Percentiles rank a stretch among this genome's conserved stretches.
phyloP scores from a whole-genome alignment of 148 eudicot genomes.

The Cornus suecica region DNA sequence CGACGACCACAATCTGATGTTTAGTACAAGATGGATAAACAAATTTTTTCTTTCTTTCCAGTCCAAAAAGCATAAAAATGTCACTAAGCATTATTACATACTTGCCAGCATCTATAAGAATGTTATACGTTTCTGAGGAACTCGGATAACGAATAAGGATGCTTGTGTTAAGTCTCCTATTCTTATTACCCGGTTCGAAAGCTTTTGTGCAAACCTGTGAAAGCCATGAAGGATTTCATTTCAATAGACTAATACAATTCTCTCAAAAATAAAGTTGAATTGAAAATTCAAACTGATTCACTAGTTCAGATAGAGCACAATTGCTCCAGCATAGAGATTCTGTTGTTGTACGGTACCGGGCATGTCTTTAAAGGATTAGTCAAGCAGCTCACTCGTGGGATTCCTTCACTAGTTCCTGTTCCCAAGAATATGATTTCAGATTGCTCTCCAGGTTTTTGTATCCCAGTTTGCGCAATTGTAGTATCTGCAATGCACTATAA shows the following conservation, averaged over 20 bases:
- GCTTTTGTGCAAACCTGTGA: slow-evolving; percentile 86
- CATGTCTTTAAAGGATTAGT: slow-evolving; percentile 74
- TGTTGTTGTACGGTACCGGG: slow-evolving; percentile 60
- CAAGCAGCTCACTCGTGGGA: slow-evolving; percentile 98
- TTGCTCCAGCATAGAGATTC: slow-evolving; percentile 8
- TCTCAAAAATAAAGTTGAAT: neutral
- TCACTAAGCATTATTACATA: slow-evolving; percentile 32
- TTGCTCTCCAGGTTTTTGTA: slow-evolving; percentile 29
- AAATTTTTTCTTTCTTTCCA: neutral
- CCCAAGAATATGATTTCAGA: slow-evolving; percentile 90
- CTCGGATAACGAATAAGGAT: slow-evolving; percentile 57
- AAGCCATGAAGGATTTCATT: slow-evolving; percentile 15
- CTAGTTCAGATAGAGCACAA: neutral
- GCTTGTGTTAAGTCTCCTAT: slow-evolving; percentile 92
- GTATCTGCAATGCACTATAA: slow-evolving; percentile 36
- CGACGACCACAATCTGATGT: neutral
- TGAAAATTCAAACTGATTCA: neutral
- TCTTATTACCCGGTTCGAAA: slow-evolving; percentile 64
- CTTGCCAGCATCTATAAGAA: slow-evolving; percentile 98
- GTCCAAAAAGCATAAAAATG: neutral
- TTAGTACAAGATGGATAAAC: neutral
- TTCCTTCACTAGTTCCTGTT: slow-evolving; percentile 99
- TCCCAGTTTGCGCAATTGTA: slow-evolving; percentile 25
- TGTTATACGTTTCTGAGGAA: slow-evolving; percentile 55
- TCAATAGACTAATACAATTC: neutral